These are phyloP conservation scores for Durusdinium trenchii DNA, from an alignment of 73 alveolate species.

Conservation along the genomic window DNA sequence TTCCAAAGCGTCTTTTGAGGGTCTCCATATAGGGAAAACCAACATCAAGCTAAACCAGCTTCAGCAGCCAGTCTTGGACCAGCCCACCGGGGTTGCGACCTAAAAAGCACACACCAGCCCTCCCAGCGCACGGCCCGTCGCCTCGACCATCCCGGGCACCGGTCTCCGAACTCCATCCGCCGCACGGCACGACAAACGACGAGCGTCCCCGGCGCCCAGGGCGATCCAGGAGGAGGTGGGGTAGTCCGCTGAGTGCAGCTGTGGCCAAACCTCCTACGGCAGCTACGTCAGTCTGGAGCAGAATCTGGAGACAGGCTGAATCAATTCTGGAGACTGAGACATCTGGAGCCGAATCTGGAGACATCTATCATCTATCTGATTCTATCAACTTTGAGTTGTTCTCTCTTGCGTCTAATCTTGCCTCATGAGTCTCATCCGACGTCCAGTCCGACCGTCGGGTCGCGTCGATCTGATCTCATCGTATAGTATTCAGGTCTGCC, in stretches of 20 bases:
- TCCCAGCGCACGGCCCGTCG: no score
- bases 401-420: no score
- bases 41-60: neutral
- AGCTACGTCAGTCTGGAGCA: neutral
- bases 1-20: neutral
- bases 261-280: conserved; percentile 46
- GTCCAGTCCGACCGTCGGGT: no score
- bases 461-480: no score
- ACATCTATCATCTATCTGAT: no score
- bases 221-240: conserved; percentile 80
- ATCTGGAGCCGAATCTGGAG: no score
- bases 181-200: neutral
- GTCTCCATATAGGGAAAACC: neutral
- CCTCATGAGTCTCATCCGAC: no score
- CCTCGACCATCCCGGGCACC: neutral
- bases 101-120: no score
- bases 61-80: no score
- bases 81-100: no score
- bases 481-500: no score
- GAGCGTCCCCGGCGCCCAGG: conserved; percentile 49
- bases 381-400: no score
- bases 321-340: neutral
- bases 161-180: neutral
- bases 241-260: conserved; percentile 35
- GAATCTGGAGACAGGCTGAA: neutral